phyloP scores from a whole-genome alignment of 345 rosid genomes.

The Trapa bicornis region DNA sequence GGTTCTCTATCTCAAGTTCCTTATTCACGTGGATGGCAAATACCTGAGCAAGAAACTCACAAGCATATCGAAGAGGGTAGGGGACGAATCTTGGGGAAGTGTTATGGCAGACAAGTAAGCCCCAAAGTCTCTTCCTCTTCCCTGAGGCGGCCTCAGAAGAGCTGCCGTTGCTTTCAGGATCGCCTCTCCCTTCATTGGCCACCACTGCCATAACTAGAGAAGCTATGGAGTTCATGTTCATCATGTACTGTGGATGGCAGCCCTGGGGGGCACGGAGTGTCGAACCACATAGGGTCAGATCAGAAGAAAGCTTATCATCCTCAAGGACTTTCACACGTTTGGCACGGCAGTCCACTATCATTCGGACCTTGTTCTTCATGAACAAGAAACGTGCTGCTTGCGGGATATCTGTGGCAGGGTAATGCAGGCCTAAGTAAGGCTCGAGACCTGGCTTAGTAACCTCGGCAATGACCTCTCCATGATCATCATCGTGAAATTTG shows the following conservation, averaged over 20 bases:
- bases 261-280: conserved; percentile 86
- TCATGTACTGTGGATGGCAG: conserved; percentile 92
- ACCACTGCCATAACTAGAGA: conserved; percentile 93
- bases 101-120: conserved; percentile 86
- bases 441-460: conserved; percentile 72
- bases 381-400: conserved; percentile 89
- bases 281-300: conserved; percentile 84
- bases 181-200: conserved; percentile 68
- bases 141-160: conserved; percentile 28
- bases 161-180: conserved; percentile 21
- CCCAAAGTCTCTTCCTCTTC: conserved; percentile 86
- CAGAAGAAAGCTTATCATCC: conserved; percentile 71
- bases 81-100: conserved; percentile 81
- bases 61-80: conserved; percentile 90
- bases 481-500: conserved; percentile 95
- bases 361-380: conserved; percentile 91
- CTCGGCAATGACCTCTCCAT: conserved; percentile 91
- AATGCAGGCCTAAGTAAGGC: conserved; percentile 93
- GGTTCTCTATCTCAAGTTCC: conserved; percentile 74
- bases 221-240: conserved; percentile 84
- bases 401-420: conserved; percentile 95
- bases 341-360: conserved; percentile 89
- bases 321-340: conserved; percentile 79
- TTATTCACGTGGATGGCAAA: conserved; percentile 87
- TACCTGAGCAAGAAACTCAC: conserved; percentile 90